Evolutionary conservation across 345 rosid genomes (phyloP), one percentile per base, ranked within the genome.

Genomic region (Corchorus olitorius): DNA sequence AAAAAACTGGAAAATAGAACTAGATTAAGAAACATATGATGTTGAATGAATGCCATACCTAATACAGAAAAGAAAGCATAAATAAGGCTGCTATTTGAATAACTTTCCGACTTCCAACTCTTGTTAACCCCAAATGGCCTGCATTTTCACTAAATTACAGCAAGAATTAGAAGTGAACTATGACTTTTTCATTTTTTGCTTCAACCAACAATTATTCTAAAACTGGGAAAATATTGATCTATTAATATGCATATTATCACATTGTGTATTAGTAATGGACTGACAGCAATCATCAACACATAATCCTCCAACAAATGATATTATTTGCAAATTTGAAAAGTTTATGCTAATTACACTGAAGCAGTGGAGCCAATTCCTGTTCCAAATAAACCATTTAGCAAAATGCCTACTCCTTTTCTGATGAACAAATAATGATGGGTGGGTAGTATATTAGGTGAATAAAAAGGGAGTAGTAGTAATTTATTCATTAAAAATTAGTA

Each of bases 81-180:
- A 93, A 93, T 66, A 73, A 87, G 0, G 99, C 99, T 46, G 98
- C 52, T 79, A 92, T 85, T 78, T 96, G 89, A 66, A 88, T 37
- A 3, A 92, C 93, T 86, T 93, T 92, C 66, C 94, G 86, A 79
- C 98, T 96, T 75, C 99, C 98, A 72, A 86, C 89, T 82, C 90
- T 83, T 2, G 99, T 92, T 78, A 92, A 75, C 73, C 98, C 99
- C 83, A 96, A 71, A 73, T 92, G 97, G 72, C 99, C 98, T 19
- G 88, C 89, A 81, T 91, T 96, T 87, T 96, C 98, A 46, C 99
- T 92, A 71, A 56, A 88, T 76, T 20, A 58, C 60, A 77, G 75
- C 54, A 80, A 54, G 14, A 48, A 76, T 70, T 15, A 63, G 79
- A 75, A 50, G 48, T 8, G 13, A 15, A 3, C 41, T 61, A 5